Conservation (phyloP, 106 monocot genomes). For the Dioscorea dumetorum region DNA sequence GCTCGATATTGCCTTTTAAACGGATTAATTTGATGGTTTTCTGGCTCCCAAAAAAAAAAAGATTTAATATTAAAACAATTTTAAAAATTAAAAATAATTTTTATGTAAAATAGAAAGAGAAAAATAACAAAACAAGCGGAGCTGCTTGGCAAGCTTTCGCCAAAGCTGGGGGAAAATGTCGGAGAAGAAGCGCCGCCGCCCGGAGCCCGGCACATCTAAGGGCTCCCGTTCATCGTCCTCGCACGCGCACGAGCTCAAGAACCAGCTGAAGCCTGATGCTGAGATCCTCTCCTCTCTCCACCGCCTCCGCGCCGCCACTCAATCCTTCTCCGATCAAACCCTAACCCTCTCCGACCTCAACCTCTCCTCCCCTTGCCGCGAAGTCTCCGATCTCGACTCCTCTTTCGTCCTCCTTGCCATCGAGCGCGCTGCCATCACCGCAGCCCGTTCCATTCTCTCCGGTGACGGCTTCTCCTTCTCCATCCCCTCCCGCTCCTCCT, state of each 20-base stretch:
- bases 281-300: constrained; percentile 60
- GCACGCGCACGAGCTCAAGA: constrained; percentile 46
- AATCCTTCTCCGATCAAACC: constrained; percentile 13
- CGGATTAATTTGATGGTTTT: no score
- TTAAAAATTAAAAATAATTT: no score
- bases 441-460: constrained; percentile 53
- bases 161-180: constrained; percentile 25
- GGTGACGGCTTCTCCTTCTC: constrained; percentile 80
- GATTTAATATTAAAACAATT: no score
- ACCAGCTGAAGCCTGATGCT: constrained; percentile 61
- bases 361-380: constrained; percentile 44
- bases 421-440: constrained; percentile 41
- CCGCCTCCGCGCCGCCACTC: constrained; percentile 22
- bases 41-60: no score
- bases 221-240: constrained; percentile 7
- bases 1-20: no score
- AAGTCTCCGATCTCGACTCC: constrained; percentile 56
- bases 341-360: constrained; percentile 38
- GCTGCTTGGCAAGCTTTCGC: no score
- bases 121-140: no score
- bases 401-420: constrained; percentile 36
- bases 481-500: constrained; percentile 69
- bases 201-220: neutral
- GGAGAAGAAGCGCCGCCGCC: constrained; percentile 80
- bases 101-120: no score